Percentiles rank a stretch among this genome's conserved stretches.
These are phyloP conservation scores for Colletotrichum sp. DNA, from an alignment of 2,329 filamentous ascomycete genomes.

Conservation along the genomic window DNA sequence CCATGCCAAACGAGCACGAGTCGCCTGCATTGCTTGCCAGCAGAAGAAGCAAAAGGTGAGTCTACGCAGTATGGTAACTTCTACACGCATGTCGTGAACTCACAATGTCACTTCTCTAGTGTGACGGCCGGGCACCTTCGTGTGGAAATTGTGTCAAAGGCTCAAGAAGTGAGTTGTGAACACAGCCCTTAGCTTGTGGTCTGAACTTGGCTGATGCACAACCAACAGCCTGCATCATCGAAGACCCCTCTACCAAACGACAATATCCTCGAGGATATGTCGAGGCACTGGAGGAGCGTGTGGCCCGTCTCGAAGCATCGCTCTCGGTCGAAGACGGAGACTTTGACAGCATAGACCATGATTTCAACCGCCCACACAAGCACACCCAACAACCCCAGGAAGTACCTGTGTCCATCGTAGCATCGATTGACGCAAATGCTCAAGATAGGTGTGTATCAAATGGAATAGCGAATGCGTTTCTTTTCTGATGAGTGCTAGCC, in stretches of 20 bases:
- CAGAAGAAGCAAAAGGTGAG: not conserved
- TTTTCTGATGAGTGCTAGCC: not conserved
- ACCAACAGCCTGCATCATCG: not conserved
- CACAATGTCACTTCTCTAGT: not conserved
- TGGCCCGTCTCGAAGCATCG: not conserved
- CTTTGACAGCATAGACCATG: not conserved
- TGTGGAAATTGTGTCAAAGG: not conserved
- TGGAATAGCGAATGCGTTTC: rapidly evolving
- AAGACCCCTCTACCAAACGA: not conserved
- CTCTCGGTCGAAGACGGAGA: not conserved
- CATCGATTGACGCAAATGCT: not conserved
- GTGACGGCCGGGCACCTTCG: not conserved
- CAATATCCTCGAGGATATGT: not conserved
- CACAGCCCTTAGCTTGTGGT: rapidly evolving
- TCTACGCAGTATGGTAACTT: not conserved
- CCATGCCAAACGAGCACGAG: not conserved
- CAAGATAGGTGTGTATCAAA: not conserved
- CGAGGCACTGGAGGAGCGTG: not conserved
- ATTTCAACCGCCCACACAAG: not conserved
- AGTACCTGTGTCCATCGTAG: not conserved
- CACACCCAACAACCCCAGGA: not conserved
- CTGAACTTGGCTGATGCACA: not conserved
- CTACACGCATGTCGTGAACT: rapidly evolving
- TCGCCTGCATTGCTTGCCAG: not conserved
- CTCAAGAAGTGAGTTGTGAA: not conserved